A percentile compares a stretch with the other conserved stretches of the same genome.
Conservation (phyloP, 495 filamentous ascomycete species). For the Neurospora sp. region DNA sequence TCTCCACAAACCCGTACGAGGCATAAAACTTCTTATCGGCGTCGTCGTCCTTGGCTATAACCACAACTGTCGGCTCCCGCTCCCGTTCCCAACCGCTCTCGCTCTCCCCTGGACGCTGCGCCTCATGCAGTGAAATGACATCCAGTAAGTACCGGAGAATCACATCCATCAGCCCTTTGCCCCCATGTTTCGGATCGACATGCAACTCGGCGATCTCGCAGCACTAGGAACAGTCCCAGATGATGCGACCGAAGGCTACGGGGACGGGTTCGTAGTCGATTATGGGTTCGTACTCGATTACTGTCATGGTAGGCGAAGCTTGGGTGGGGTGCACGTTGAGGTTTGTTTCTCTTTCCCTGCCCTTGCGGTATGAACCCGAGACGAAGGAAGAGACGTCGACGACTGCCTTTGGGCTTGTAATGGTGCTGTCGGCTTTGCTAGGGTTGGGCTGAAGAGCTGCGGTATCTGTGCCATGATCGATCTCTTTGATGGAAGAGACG, state of each 20-base stretch:
- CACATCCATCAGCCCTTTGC: neutral
- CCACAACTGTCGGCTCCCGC: neutral
- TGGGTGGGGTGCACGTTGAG: conserved; percentile 29
- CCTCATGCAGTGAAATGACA: neutral
- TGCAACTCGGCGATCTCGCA: conserved; percentile 37
- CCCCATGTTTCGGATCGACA: neutral
- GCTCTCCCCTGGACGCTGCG: neutral
- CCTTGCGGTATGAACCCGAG: conserved; percentile 19
- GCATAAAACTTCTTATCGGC: neutral
- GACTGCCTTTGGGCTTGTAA: conserved; percentile 20
- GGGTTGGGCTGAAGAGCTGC: neutral
- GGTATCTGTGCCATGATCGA: neutral
- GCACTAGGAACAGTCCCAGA: conserved; percentile 45
- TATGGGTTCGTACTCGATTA: neutral
- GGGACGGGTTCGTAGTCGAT: neutral
- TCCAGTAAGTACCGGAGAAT: neutral
- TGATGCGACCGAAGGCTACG: conserved; percentile 43
- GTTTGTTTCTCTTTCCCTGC: conserved; percentile 1
- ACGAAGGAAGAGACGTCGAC: conserved; percentile 24
- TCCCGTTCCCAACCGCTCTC: neutral
- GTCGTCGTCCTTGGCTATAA: neutral
- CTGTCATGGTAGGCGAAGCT: conserved; percentile 6
- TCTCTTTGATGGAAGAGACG: neutral
- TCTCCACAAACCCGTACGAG: neutral
- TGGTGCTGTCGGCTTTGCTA: neutral